Evolutionary conservation across 257 asterid genomes (phyloP), one percentile per base, ranked within the genome.

Genomic region (Voacanga thouarsii): DNA sequence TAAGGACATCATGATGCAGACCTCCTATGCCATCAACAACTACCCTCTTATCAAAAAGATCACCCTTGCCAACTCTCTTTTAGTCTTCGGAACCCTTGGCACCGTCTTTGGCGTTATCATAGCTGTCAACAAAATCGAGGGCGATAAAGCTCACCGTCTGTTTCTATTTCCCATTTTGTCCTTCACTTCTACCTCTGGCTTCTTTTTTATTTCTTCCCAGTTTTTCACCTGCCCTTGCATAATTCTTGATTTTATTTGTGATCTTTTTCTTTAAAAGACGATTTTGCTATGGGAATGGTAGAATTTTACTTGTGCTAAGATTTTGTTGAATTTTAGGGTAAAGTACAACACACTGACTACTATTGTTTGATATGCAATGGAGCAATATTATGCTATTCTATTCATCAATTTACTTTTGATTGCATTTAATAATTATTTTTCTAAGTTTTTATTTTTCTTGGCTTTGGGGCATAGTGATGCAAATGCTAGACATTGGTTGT

Each of bases 1-100:
- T 75, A 98, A 95, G 82, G 99, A 95, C 80, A 88, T 95, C 65
- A 91, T 95, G 97, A 89, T 95, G 96, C 98, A 85, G 15, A 80
- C 96, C 66, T 82, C 97, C 3, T 94, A 90, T 83, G 81, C 80
- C 77, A 84, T 90, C 75, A 90, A 85, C 84, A 89, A 92, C 88
- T 90, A 87, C 75, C 98, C 96, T 11, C 99, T 98, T 5, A 83
- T 93, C 80, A 95, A 93, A 85, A 98, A 95, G 97, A 93, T 95
- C 96, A 89, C 89, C 14, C 98, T 95, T 80, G 97, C 98, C 78
- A 83, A 93, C 60, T 76, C 97, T 14, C 96, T 95, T 33, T 91
- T 93, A 79, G 97, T 95, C 44, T 90, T 93, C 84, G 99, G 99
- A 75, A 80, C 88, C 76, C 83, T 92, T 24, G 97, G 90, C 19